Base-by-base conservation (phyloP, 108 stramenopile species). In the Nitzschia sp. region DNA sequence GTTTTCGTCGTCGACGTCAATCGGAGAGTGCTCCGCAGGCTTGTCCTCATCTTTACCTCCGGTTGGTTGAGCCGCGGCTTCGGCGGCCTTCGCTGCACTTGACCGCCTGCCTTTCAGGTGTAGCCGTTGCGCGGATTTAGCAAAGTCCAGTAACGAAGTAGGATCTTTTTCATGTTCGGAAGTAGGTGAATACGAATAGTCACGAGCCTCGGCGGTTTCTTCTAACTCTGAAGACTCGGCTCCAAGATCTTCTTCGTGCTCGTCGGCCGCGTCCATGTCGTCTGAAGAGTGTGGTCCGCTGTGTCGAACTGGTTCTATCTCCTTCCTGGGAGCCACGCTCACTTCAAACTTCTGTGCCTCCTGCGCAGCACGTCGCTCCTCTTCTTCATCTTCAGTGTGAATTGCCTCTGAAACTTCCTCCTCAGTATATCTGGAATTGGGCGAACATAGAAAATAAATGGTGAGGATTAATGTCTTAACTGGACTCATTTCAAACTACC, bases 401-500 rank as follows among this genome's bases (percentile, higher is more conserved):
- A 76, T 57, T n/a, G 75, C 75, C 64, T 76, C 75, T 15, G 75
- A 76, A 45, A 69, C 75, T 58, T 76, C 75, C 50, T 76, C 75
- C 35, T 76, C 75, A 8, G 75, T 76, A 26, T 57, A 57, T n/a
- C n/a, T n/a, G n/a, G n/a, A n/a, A n/a, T n/a, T n/a, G n/a, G n/a
- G n/a, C n/a, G n/a, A n/a, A n/a, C n/a, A n/a, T n/a, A n/a, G n/a
- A n/a, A n/a, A n/a, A n/a, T n/a, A n/a, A n/a, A n/a, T n/a, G n/a
- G n/a, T n/a, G n/a, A n/a, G n/a, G n/a, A n/a, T n/a, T n/a, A n/a
- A n/a, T n/a, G n/a, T n/a, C n/a, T n/a, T n/a, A n/a, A n/a, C n/a
- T n/a, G n/a, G n/a, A n/a, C n/a, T n/a, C n/a, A n/a, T n/a, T n/a
- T n/a, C n/a, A n/a, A n/a, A n/a, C n/a, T n/a, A n/a, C n/a, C n/a